Base-by-base conservation (phyloP, 306 rosid genomes). In the Glycine soja region DNA sequence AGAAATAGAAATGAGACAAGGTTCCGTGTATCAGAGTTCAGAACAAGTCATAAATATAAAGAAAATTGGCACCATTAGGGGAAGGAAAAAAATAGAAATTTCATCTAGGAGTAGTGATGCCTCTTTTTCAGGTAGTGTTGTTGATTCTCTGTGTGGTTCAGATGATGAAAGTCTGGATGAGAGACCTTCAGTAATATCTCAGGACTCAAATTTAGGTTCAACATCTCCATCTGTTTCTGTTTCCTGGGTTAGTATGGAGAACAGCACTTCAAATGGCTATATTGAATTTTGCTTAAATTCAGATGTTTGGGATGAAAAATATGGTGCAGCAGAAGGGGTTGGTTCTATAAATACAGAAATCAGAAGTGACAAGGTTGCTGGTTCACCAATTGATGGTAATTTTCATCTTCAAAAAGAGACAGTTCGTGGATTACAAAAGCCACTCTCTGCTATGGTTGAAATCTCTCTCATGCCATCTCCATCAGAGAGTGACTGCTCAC, bases 51-150 rank as follows among this genome's bases (percentile, higher is more conserved):
- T 76, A 57, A 58, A 68, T 54, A 84, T 84, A 40, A 86, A 85
- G 82, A 81, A 86, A 82, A 88, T 81, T 90, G 81, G 85, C 62
- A 66, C 78, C 47, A 16, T 59, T 12, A 89, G 81, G 18, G 90
- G 83, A 78, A 89, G 97, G 86, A 81, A 82, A 78, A 91, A 89
- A 65, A 87, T 93, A 38, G 92, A 88, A 85, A 80, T 92, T 62
- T 86, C 92, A 7, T 72, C 57, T 18, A 70, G 70, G 61, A 78
- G 88, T 38, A 84, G 91, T 70, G 91, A 87, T 32, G 30, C 74
- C 72, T 66, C 93, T 65, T 77, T 85, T 80, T 85, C 92, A 13
- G 82, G 81, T 61, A 86, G 87, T 58, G 78, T 91, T 77, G 81
- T 92, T 50, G 91, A 89, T 69, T 86, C 95, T 2, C 79, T 87